These are phyloP conservation scores for Cordyceps farinosa DNA, from an alignment of 2,329 filamentous ascomycete genomes.

Conservation along the genomic window DNA sequence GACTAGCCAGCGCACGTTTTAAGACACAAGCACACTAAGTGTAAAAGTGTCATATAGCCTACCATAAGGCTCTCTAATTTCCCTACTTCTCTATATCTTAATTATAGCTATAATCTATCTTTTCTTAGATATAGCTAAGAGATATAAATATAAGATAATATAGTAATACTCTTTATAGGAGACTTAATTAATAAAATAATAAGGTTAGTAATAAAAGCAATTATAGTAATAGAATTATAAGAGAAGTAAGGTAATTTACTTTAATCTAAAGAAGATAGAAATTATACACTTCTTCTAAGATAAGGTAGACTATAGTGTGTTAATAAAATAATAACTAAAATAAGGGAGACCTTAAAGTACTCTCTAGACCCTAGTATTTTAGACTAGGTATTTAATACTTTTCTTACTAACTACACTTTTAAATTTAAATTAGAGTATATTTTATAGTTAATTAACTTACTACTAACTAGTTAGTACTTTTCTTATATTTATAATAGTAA, in stretches of 20 bases:
- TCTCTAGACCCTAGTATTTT: no score
- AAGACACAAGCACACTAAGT: constrained; percentile 1
- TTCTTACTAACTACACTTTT: no score
- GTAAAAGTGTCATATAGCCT: constrained; percentile 1
- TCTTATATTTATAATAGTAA: no score
- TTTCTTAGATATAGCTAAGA: neutral
- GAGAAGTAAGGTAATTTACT: neutral
- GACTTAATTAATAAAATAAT: neutral
- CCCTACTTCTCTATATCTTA: constrained; percentile 10
- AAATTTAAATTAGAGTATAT: no score
- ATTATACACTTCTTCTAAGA: no score
- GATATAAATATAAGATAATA: constrained; percentile 14
- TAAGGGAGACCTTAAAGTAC: no score
- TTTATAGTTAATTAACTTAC: no score
- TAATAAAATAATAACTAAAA: no score
- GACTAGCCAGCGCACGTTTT: constrained; percentile 7
- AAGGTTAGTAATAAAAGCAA: neutral
- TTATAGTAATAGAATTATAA: neutral
- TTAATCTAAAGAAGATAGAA: no score
- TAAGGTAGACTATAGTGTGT: neutral
- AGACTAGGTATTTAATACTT: no score
- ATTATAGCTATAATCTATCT: constrained; percentile 7
- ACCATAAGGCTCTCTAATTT: constrained; percentile 13
- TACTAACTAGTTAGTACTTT: no score
- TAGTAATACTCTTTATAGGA: neutral